Percentiles rank a stretch among this genome's conserved stretches.
Conservation (phyloP, 2,329 filamentous ascomycete genomes). For the Colletotrichum tropicale region DNA sequence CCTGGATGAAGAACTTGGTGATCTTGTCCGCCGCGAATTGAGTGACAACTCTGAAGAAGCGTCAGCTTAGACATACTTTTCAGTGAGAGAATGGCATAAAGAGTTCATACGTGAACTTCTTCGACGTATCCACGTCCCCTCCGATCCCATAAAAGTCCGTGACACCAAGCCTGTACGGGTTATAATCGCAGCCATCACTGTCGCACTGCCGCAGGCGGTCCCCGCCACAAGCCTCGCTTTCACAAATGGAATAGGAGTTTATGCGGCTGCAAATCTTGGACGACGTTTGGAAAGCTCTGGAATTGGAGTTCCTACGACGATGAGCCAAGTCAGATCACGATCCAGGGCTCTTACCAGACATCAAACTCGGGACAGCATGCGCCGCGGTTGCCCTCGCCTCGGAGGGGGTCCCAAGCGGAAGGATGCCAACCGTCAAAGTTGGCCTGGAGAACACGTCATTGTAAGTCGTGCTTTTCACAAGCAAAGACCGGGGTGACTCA, state of each 20-base stretch:
- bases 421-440: slow-evolving; percentile 49
- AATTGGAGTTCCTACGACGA: slow-evolving; percentile 50
- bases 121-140: slow-evolving; percentile 59
- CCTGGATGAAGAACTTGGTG: slow-evolving; percentile 66
- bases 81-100: rapidly evolving
- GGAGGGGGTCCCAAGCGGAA: slow-evolving; percentile 53
- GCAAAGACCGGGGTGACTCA: not conserved
- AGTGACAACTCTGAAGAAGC: slow-evolving; percentile 55
- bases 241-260: not conserved
- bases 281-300: slow-evolving; percentile 44
- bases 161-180: slow-evolving; percentile 66
- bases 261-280: slow-evolving; percentile 5
- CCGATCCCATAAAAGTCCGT: slow-evolving; percentile 63
- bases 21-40: slow-evolving; percentile 59
- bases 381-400: slow-evolving; percentile 52
- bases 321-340: not conserved
- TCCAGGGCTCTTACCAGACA: slow-evolving; percentile 52
- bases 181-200: slow-evolving; percentile 69
- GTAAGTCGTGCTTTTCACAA: too few species aligned
- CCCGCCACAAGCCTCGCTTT: slow-evolving; percentile 21
- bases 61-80: not conserved
- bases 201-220: slow-evolving; percentile 61
- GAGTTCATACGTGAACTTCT: slow-evolving; percentile 48
- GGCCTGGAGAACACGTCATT: slow-evolving; percentile 20
- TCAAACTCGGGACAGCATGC: slow-evolving; percentile 65